Percentiles rank a stretch among this genome's conserved stretches.
Conservation (phyloP, 768 basidiomycete genomes). For the Podaxis carcinomalis region DNA sequence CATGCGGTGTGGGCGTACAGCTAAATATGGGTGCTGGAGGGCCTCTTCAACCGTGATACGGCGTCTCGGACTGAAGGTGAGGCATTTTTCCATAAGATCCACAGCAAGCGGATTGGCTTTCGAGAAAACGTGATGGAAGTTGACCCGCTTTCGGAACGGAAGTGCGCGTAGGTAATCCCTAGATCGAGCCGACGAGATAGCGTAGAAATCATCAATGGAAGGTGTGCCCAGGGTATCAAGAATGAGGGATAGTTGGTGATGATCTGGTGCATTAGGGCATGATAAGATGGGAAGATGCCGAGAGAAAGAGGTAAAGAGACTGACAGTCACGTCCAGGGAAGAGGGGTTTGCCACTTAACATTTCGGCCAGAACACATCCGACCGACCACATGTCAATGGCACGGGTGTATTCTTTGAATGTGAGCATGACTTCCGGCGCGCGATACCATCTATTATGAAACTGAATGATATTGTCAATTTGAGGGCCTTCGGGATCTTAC, state of each 20-base stretch:
- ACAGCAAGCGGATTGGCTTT: slow-evolving; percentile 71
- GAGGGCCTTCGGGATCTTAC: slow-evolving; percentile 25
- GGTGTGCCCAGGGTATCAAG: slow-evolving; percentile 92
- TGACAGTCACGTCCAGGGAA: slow-evolving; percentile 94
- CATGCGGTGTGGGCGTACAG: slow-evolving; percentile 39
- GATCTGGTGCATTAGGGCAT: slow-evolving; percentile 46
- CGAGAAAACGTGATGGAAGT: slow-evolving; percentile 67
- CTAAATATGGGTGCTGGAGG: slow-evolving; percentile 84
- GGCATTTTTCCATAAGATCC: slow-evolving; percentile 74
- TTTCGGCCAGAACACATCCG: slow-evolving; percentile 85
- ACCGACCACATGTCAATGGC: slow-evolving; percentile 88
- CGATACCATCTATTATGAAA: slow-evolving; percentile 78
- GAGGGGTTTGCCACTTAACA: slow-evolving; percentile 86
- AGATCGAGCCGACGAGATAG: slow-evolving; percentile 74
- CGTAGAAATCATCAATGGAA: slow-evolving; percentile 91
- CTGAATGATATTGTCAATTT: not conserved
- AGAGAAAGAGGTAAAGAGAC: slow-evolving; percentile 23
- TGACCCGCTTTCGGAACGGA: slow-evolving; percentile 79
- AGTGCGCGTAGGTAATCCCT: slow-evolving; percentile 87
- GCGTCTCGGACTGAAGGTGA: slow-evolving; percentile 83
- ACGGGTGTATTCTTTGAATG: slow-evolving; percentile 92
- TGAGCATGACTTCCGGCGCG: slow-evolving; percentile 97
- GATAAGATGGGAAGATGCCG: slow-evolving; percentile 3
- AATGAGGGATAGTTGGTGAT: slow-evolving; percentile 90
- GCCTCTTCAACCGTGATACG: slow-evolving; percentile 87